Conservation (phyloP, 495 filamentous ascomycete genomes). For the Neurospora cerealis region DNA sequence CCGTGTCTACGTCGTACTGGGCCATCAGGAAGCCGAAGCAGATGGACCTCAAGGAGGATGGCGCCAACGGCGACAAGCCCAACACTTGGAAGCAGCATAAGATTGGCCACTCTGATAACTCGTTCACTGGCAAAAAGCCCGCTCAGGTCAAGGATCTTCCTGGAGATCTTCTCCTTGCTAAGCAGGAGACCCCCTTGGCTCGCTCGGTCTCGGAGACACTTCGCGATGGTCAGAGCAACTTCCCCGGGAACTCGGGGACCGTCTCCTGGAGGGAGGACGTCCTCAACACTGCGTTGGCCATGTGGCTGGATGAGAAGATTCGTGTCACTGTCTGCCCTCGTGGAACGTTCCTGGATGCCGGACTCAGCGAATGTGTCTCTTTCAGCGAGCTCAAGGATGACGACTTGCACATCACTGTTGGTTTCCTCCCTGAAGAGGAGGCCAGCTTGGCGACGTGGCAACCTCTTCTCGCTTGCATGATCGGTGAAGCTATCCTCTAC, state of each 20-base stretch:
- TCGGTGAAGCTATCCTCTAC: constrained; percentile 9
- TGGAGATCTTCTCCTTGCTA: neutral
- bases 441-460: neutral
- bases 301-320: constrained; percentile 7
- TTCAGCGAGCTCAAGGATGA: constrained; percentile 1
- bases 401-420: constrained; percentile 1
- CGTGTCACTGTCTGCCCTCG: constrained; percentile 1
- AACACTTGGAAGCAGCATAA: constrained; percentile 1
- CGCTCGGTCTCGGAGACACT: constrained; percentile 1
- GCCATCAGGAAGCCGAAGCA: constrained; percentile 5
- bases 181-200: neutral
- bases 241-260: neutral
- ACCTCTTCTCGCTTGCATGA: neutral
- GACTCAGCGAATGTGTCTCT: constrained; percentile 3
- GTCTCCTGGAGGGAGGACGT: neutral
- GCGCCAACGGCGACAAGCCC: neutral
- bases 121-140: neutral
- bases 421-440: constrained; percentile 3
- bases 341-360: constrained; percentile 2
- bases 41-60: neutral
- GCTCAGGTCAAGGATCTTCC: neutral
- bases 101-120: neutral
- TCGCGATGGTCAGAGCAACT: neutral
- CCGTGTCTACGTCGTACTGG: constrained; percentile 12
- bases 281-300: constrained; percentile 1